A percentile compares a stretch with the other conserved stretches of the same genome.
These are phyloP conservation scores for Hypoxylon subgilvum DNA, from an alignment of 495 filamentous ascomycete genomes.

Conservation along the genomic window DNA sequence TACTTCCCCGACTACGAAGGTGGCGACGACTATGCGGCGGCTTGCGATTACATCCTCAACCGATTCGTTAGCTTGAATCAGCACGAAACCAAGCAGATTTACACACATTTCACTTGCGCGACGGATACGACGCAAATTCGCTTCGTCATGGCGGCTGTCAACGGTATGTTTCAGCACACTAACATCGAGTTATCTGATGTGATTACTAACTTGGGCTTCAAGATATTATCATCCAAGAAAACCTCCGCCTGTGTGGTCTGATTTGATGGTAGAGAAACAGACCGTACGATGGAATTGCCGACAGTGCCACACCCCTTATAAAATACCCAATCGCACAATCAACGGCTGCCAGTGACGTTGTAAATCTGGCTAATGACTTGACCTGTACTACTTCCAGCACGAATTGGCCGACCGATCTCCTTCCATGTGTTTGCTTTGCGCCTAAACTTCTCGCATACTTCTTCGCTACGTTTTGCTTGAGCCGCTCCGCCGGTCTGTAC, in stretches of 20 bases:
- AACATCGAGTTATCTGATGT: not conserved
- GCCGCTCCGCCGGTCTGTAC: conserved; percentile 21
- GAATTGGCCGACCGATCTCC: conserved; percentile 40
- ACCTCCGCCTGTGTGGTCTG: conserved; percentile 95
- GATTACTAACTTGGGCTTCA: conserved; percentile 38
- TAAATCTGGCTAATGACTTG: conserved; percentile 46
- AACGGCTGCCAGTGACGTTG: conserved; percentile 39
- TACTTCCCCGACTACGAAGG: conserved; percentile 99
- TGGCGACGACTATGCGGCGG: conserved; percentile 88
- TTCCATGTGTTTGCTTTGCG: conserved; percentile 43
- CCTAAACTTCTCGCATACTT: conserved; percentile 34
- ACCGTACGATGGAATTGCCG: conserved; percentile 10
- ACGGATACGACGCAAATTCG: conserved; percentile 98
- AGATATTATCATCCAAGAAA: conserved; percentile 99
- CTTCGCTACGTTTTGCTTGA: conserved; percentile 22
- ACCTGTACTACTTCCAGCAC: conserved; percentile 39
- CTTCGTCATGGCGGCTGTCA: conserved; percentile 99
- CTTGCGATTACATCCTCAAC: conserved; percentile 97
- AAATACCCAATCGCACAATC: conserved; percentile 37
- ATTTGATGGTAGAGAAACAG: conserved; percentile 65
- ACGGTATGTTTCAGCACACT: conserved; percentile 68
- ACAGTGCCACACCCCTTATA: conserved; percentile 17
- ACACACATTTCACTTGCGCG: conserved; percentile 98
- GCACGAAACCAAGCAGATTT: conserved; percentile 99
- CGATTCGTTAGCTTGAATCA: conserved; percentile 97